Evolutionary conservation across 768 basidiomycete species (phyloP).

Genomic region (Tricholoma saponaceum): DNA sequence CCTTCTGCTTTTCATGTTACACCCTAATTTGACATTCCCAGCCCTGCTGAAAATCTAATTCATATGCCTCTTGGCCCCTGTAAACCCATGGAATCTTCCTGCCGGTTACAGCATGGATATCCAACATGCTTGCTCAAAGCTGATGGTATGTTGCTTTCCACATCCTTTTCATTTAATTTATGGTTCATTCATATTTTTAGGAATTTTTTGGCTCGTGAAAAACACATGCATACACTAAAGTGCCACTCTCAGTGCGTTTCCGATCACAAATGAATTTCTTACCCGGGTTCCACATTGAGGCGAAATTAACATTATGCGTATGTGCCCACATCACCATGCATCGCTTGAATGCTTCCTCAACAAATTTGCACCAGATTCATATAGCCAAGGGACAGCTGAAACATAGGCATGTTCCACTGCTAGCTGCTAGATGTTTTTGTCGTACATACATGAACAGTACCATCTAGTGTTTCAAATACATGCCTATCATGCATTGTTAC

Average conservation of each 20-base stretch:
- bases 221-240: neutral
- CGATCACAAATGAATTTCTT: neutral
- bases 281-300: neutral
- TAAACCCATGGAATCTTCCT: neutral
- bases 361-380: neutral
- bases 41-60: neutral
- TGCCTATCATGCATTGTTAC: neutral
- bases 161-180: neutral
- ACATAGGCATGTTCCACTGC: no score
- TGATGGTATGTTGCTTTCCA: neutral
- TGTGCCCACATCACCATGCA: neutral
- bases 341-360: neutral
- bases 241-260: neutral
- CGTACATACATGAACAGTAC: neutral
- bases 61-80: neutral
- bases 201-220: neutral
- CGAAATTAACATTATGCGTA: neutral
- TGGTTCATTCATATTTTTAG: neutral
- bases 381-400: no score
- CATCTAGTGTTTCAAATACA: neutral
- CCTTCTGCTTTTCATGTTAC: neutral
- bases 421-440: no score
- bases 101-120: neutral
- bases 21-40: neutral
- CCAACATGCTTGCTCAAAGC: neutral